These are phyloP conservation scores for Suillus brevipes DNA, from an alignment of 768 basidiomycete genomes.

Conservation along the genomic window DNA sequence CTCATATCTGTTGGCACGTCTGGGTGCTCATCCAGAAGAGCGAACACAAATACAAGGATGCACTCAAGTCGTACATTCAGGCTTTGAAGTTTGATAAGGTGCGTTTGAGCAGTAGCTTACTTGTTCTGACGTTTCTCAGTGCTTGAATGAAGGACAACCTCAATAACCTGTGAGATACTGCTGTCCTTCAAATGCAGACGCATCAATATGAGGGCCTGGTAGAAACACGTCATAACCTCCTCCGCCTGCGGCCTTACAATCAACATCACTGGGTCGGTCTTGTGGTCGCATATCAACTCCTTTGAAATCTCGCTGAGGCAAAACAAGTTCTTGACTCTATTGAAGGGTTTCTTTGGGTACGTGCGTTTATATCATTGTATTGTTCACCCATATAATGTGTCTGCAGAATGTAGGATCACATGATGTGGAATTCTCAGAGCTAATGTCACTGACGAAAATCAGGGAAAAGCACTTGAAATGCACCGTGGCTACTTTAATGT, in stretches of 20 bases:
- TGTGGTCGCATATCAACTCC: constrained; percentile 86
- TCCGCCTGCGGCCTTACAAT: constrained; percentile 76
- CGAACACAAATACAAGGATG: constrained; percentile 93
- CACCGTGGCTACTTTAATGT: constrained; percentile 63
- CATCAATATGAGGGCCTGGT: constrained; percentile 77
- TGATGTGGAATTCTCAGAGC: constrained; percentile 83
- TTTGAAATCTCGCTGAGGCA: constrained; percentile 70
- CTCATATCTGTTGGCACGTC: constrained; percentile 98
- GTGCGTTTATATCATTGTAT: neutral
- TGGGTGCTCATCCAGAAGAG: constrained; percentile 93
- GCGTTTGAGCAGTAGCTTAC: constrained; percentile 23
- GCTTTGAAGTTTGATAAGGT: constrained; percentile 91
- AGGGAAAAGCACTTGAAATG: constrained; percentile 51
- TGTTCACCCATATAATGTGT: neutral
- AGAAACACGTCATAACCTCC: constrained; percentile 78
- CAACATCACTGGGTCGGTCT: constrained; percentile 90
- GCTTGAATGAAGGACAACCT: constrained; percentile 72
- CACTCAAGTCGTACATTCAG: constrained; percentile 88
- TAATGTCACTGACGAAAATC: constrained; percentile 48
- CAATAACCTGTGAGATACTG: constrained; percentile 89
- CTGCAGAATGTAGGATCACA: constrained; percentile 70
- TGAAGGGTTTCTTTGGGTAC: constrained; percentile 67
- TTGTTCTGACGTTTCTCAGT: constrained; percentile 6
- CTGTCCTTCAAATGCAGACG: constrained; percentile 84
- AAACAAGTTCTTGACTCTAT: constrained; percentile 74